Evolutionary conservation across 2,329 filamentous ascomycete species (phyloP), one percentile per base, ranked within the genome.

Genomic region (Microsporum audouinii): DNA sequence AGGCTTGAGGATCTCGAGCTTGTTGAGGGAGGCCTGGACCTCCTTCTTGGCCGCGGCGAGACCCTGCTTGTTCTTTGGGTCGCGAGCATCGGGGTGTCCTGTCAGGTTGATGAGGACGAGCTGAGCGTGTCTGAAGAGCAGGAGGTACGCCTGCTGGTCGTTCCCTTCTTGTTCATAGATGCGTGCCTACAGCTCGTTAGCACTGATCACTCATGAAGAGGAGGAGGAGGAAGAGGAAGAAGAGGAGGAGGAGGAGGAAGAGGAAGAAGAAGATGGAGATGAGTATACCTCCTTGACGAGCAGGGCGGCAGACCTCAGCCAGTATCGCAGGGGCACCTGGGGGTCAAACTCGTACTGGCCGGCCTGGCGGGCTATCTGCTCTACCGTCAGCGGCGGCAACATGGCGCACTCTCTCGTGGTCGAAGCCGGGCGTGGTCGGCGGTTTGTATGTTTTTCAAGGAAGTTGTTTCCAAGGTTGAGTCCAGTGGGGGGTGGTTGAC

Each of bases 81-180:
- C 81, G 66, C 83, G 87, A 53, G 84, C 84, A 61, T 94, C 84
- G 1, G 92, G 91, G 68, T 97, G 94, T 1, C 78, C 81, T 0
- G 83, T 80, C 6, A 99, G 79, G 60, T 87, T 82, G 5, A 89
- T 83, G 33, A 96, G 78, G 29, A 96, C 83, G n/a, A 99, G 84
- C 59, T 87, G 82, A 7, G 90, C 90, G 75, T 95, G 91, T 67
- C 94, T 86, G 71, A 94, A 89, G n/a, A 95, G 83, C 62, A 97
- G 84, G 60, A 96, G 82, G 73, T 95, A 99, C 3, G 92, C 89
- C 70, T 94, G 88, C 68, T 91, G 84, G 65, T 90, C 84, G 74
- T 96, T 91, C 68, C 87, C 87, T 73, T 97, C 92, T 47, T 83
- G 82, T 68, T 94, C 82, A 71, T 96, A 96, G 67, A 92, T 89